Percentiles rank a stretch among this genome's conserved stretches.
Evolutionary conservation across 768 basidiomycete genomes (phyloP).

Genomic region (Lyophyllum semitale): DNA sequence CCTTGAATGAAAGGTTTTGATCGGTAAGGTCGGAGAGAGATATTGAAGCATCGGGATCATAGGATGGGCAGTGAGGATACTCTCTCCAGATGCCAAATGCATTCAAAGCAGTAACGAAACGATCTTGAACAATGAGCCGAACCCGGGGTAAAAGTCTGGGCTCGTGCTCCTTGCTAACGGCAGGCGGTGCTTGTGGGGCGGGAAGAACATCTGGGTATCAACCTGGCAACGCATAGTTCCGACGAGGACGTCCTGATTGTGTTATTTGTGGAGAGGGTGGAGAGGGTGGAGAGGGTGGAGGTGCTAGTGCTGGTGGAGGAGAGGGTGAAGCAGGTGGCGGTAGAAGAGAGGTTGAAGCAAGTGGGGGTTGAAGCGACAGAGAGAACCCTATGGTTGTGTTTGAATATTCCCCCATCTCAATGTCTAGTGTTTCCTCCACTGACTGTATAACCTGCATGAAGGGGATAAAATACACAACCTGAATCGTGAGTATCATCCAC

Average conservation of each 20-base stretch:
- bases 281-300: not conserved
- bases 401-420: not conserved
- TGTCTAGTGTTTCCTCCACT: not conserved
- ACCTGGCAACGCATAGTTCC: conserved; percentile 11
- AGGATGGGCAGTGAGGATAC: conserved; percentile 23
- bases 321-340: not conserved
- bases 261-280: conserved; percentile 12
- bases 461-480: not conserved
- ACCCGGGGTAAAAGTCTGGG: conserved; percentile 10
- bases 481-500: not conserved
- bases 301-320: conserved; percentile 1
- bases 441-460: not conserved
- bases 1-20: not conserved
- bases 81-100: conserved; percentile 20
- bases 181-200: not conserved
- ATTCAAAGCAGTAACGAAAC: conserved; percentile 18
- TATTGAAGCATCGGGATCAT: conserved; percentile 24
- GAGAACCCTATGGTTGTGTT: not conserved
- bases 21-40: conserved; percentile 11
- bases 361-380: too few species aligned
- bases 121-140: conserved; percentile 16
- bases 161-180: not conserved
- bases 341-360: not conserved
- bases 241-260: conserved; percentile 14
- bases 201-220: conserved; percentile 14